A percentile compares a stretch with the other conserved stretches of the same genome.
phyloP scores from a whole-genome alignment of 1,139 yeast genomes.

The Protomyces gravidus region DNA sequence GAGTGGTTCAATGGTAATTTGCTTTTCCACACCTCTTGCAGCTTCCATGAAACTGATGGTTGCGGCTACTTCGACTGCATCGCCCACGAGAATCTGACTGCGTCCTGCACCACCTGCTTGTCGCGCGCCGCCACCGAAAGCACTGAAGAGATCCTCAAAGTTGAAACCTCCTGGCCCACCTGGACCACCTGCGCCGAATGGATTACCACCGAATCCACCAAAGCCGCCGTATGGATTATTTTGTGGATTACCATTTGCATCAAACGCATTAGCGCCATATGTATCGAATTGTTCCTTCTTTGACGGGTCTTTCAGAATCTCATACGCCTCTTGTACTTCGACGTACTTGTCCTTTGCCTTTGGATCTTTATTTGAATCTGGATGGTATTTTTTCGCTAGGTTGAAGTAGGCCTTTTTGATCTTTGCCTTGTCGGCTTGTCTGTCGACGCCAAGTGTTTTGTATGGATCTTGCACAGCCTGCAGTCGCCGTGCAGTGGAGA shows the following conservation, averaged over 20 bases:
- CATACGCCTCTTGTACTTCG: conserved; percentile 90
- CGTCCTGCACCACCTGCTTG: conserved; percentile 40
- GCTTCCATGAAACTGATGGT: conserved; percentile 80
- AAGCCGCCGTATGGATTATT: conserved; percentile 37
- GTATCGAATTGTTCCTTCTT: conserved; percentile 89
- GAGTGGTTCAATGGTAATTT: conserved; percentile 66
- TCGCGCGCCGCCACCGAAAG: conserved; percentile 55
- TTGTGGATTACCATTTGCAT: conserved; percentile 47
- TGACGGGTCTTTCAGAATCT: conserved; percentile 76
- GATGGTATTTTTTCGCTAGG: conserved; percentile 89
- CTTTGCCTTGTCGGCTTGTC: conserved; percentile 67
- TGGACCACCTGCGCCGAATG: conserved; percentile 37
- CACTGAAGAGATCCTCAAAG: conserved; percentile 85
- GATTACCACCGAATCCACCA: conserved; percentile 39
- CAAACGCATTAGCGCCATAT: conserved; percentile 84
- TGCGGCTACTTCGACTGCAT: conserved; percentile 72
- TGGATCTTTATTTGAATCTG: conserved; percentile 88
- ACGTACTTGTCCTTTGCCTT: conserved; percentile 87
- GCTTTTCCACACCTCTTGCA: conserved; percentile 65
- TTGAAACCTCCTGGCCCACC: conserved; percentile 48
- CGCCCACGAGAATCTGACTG: conserved; percentile 58
- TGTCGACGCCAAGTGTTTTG: conserved; percentile 69
- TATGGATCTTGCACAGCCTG: conserved; percentile 65
- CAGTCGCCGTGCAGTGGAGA: conserved; percentile 31
- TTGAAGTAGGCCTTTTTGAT: conserved; percentile 86